Evolutionary conservation across 2,329 filamentous ascomycete genomes (phyloP), one percentile per base, ranked within the genome.

Genomic region (Trichoderma hamatum): DNA sequence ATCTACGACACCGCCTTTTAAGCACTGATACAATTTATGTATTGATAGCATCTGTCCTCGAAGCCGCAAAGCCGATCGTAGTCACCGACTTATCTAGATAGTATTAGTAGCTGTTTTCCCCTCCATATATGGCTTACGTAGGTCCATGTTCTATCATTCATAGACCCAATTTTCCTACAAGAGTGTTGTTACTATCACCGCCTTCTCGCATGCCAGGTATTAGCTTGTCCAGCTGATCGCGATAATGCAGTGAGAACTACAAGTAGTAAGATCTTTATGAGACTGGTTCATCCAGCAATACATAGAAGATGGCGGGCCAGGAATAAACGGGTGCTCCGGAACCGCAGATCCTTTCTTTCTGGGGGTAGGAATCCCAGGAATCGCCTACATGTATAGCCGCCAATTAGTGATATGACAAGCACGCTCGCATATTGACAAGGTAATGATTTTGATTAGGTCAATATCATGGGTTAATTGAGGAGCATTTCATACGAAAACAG

Each of bases 191-290:
- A n/a, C n/a, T n/a, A 64, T 54, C 32, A 43, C 61, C 2, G 24
- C 30, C 30, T n/a, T 63, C 26, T 30, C 19, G 14, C 28, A 46
- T 58, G 28, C 52, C 52, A 66, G 63, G 55, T 58, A 43, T 43
- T 43, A 46, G 39, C 55, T 58, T 36, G 26, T 43, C 30, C 11
- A 28, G 52, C 36, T 32, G 52, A 55, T 49, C 52, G 36, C 46
- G 26, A 66, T 46, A 28, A 58, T 28, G 63, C 56, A 46, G 51
- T 34, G 10, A 58, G 52, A 66, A 46, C 63, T 66, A 58, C n/a
- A 49, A 34, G 63, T 24, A 34, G 63, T 24, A 24, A 56, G 63
- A 66, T 66, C 63, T 43, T 46, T 46, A 26, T 11, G 34, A 26
- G 11, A 56, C 26, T 52, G 13, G 52, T 66, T 66, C 52, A 28